Base-by-base conservation (phyloP, 805 yeast genomes). In the Limtongia smithiae region DNA sequence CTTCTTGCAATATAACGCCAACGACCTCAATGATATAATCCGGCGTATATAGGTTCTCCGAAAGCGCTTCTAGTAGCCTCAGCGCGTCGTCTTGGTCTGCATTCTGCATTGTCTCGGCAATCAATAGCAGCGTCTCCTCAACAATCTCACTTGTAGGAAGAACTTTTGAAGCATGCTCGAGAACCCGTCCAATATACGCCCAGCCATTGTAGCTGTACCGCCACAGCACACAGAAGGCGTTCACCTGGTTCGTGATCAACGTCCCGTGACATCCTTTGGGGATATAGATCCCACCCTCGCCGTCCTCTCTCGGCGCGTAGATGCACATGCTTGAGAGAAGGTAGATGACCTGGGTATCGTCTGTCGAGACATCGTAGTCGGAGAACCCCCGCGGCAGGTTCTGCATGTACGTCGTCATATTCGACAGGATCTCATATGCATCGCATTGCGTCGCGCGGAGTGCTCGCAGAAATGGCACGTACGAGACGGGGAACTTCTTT, bases 171-270 rank as follows among this genome's bases (percentile, higher is more conserved):
- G 83, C 66, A 55, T 83, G 83, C 57, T 85, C 89, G 28, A 90
- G 65, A 0, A 85, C 69, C 60, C 95, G 75, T 1, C 97, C 97
- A 15, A 91, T 60, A 24, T 85, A 67, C 0, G 95, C 77, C 95
- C 97, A 89, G 1, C 97, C 97, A 62, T 82, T 85, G 63, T 82
- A 88, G 3, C 75, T 74, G 62, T 83, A 79, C 24, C 82, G 68
- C 68, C 93, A 89, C 20, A 87, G 75, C 2, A 85, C 84, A 8
- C 69, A 58, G 6, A 68, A 63, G 22, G 67, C 60, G 18, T 43
- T 66, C 12, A 69, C 66, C 2, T 69, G 62, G 3, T 78, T 72
- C 0, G 87, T 81, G 27, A 90, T 66, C 2, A 86, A 66, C 57
- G 83, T 82, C 2, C 91, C 97, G 47, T 72, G 77, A 0, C 95